Base-by-base conservation (phyloP, 345 rosid genomes). In the Gossypium australe region DNA sequence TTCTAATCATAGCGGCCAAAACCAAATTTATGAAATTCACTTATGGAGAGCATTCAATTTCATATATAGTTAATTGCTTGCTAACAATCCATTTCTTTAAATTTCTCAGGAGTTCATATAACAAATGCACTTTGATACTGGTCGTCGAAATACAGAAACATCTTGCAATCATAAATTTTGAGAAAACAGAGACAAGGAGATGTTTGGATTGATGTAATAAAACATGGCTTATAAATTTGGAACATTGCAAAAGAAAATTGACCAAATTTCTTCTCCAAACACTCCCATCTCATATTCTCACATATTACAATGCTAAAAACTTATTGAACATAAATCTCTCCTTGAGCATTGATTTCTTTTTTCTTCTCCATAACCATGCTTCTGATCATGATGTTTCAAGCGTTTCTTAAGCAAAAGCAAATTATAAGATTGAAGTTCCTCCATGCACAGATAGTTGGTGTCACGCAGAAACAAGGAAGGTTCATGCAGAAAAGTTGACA, bases 261-360 rank as follows among this genome's bases (percentile, higher is more conserved):
- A 34, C 41, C 69, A 34, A 34, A 34, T 29, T 62, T 24, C 9
- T 3, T 64, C 13, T 16, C 48, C 49, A 64, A n/a, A 41, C 69
- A 64, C 25, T 10, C 49, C 49, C 41, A 34, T 34, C 41, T 34
- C 41, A 5, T 34, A 34, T 34, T 5, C 41, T 34, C 41, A 43
- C 24, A 64, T 25, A 64, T 64, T 41, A 18, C 69, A 64, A 64
- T 64, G 69, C 69, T 64, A 63, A 16, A 64, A 64, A 64, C 16
- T 64, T 64, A 41, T n/a, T 41, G 16, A 43, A 10, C 51, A 64
- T 17, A 38, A 7, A 64, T 64, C 49, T 64, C 49, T n/a, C 25
- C 49, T 64, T 64, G 1, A 41, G 51, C 68, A 41, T 64, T 11
- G 43, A 17, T 3, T 34, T 17, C n/a, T 8, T 10, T 64, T 38